Evolutionary conservation across 2,329 filamentous ascomycete genomes (phyloP), one percentile per base, ranked within the genome.

Genomic region (Monosporascus sp.): DNA sequence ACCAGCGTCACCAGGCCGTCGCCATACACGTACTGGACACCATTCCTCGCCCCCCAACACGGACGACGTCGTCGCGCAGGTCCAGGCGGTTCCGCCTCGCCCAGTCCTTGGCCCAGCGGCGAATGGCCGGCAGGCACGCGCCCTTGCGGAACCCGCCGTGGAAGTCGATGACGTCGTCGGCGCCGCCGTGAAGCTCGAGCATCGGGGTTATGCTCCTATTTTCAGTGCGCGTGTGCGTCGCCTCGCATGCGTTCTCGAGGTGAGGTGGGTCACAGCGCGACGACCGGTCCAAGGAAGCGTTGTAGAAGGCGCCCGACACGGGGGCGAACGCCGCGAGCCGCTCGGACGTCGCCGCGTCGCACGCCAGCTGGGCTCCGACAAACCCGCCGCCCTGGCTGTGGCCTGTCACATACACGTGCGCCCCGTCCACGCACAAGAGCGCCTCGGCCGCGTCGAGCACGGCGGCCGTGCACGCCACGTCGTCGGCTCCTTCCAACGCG

Each of bases 371-470:
- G 1, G 72, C 60, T 22, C 72, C 72, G 3, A 74, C 73, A 24
- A 77, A 76, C 11, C 74, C 80, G 2, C 77, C 81, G 6, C 79
- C 80, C 48, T 83, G 81, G 58, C 72, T 81, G 59, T 83, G 81
- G 46, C 76, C 77, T 1, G 71, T 70, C 14, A 71, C 71, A 55
- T 77, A 80, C 44, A 80, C 66, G 8, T 70, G 71, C 5, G 61
- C 59, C 2, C 64, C 55, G 54, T 79, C 73, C 56, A 80, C 69
- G 62, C 77, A 80, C 60, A 75, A 75, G 4, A 62, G 60, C 9
- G 62, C 54, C 50, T 70, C 60, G 11, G 79, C 57, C 31, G 73
- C 59, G 15, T 65, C 59, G 31, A 77, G 62, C 18, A 79, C 67
- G 51, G 76, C 72, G 4, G 71, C 57, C 20, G 70, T 74, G 61